These are phyloP conservation scores for Rhizoclosmatium globosum DNA, from an alignment of 192 early-diverging fungal genomes.

Conservation along the genomic window DNA sequence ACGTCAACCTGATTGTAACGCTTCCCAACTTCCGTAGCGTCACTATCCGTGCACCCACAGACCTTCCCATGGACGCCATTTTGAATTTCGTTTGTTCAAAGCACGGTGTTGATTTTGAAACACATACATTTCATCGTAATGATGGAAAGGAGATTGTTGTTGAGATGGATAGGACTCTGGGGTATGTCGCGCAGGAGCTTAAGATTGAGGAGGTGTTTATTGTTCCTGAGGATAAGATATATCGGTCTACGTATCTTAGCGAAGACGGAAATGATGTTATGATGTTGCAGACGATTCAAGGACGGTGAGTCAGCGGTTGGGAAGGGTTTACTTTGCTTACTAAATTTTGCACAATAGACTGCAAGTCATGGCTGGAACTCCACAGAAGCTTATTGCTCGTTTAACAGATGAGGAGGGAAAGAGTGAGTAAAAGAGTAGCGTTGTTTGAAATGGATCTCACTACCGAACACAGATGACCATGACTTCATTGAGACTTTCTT, in stretches of 20 bases:
- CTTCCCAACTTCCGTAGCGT: conserved; percentile 46
- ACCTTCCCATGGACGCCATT: conserved; percentile 52
- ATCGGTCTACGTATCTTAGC: conserved; percentile 55
- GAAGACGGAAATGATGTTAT: conserved; percentile 61
- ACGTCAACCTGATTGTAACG: conserved; percentile 34
- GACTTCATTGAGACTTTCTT: conserved; percentile 60
- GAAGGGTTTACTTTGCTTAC: background rate
- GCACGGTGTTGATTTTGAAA: conserved; percentile 49
- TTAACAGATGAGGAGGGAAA: conserved; percentile 54
- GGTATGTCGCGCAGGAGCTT: conserved; percentile 40
- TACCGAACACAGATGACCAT: conserved; percentile 38
- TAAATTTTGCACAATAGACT: conserved; percentile 35
- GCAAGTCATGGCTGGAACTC: conserved; percentile 61
- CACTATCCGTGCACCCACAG: conserved; percentile 44
- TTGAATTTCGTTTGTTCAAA: conserved; percentile 52
- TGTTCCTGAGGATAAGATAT: conserved; percentile 58
- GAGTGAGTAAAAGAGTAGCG: conserved; percentile 30
- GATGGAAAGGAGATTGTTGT: conserved; percentile 36
- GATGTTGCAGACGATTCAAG: conserved; percentile 52
- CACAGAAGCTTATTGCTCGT: conserved; percentile 59
- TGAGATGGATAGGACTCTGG: conserved; percentile 58
- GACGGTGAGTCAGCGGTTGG: conserved; percentile 44
- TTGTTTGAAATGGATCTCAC: background rate
- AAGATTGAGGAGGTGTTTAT: conserved; percentile 50
- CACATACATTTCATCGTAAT: conserved; percentile 46